A percentile compares a stretch with the other conserved stretches of the same genome.
These are phyloP conservation scores for Colletotrichum truncatum DNA, from an alignment of 2,329 filamentous ascomycete genomes.

Conservation along the genomic window DNA sequence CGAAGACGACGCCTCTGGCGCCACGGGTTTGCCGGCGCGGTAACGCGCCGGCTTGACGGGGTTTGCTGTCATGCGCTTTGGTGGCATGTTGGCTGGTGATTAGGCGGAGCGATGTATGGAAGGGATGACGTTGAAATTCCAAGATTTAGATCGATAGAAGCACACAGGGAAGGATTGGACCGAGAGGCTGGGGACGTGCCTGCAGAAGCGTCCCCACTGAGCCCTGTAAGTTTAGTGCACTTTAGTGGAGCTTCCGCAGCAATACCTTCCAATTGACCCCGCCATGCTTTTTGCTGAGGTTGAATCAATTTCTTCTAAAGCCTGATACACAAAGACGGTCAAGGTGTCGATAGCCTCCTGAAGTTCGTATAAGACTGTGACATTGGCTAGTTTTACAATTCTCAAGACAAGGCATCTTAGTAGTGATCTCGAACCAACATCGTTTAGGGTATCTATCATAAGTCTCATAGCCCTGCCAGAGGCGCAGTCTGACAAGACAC, in stretches of 20 bases:
- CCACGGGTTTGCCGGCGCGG: conserved; percentile 81
- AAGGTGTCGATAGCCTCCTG: no score
- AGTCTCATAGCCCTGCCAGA: conserved; percentile 26
- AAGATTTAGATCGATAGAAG: not conserved
- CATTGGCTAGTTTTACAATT: no score
- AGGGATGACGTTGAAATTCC: not conserved
- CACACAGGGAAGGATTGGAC: not conserved
- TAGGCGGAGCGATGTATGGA: not conserved
- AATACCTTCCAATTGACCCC: no score
- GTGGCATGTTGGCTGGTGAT: conserved; percentile 58
- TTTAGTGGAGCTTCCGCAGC: not conserved
- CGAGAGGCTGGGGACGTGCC: conserved; percentile 2
- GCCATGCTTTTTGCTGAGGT: no score
- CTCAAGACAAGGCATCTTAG: not conserved
- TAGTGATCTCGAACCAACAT: conserved; percentile 12
- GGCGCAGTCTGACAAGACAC: conserved; percentile 10
- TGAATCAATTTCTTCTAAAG: no score
- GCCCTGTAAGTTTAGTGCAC: conserved; percentile 24
- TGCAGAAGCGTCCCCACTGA: conserved; percentile 10
- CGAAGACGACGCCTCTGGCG: conserved; percentile 59
- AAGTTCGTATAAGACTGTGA: no score
- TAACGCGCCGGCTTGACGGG: conserved; percentile 83
- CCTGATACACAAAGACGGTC: no score
- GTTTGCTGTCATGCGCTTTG: conserved; percentile 94
- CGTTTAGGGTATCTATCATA: conserved; percentile 30